These are phyloP conservation scores for Oryza rufipogon DNA, from an alignment of 176 grass and related monocot genomes.

Conservation along the genomic window DNA sequence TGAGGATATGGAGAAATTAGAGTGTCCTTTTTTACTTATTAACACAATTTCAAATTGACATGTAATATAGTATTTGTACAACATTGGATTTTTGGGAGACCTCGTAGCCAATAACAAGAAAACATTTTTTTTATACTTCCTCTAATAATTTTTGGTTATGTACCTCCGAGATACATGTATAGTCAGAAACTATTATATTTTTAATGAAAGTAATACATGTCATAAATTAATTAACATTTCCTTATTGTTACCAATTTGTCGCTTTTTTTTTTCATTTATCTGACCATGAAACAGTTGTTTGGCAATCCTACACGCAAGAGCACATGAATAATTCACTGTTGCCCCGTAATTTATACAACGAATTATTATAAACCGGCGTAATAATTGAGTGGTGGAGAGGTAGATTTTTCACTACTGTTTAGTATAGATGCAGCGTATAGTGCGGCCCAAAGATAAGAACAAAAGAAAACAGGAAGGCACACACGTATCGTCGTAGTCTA, in stretches of 20 bases:
- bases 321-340: slow-evolving; percentile 21
- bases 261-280: neutral
- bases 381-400: neutral
- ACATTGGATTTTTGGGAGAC: neutral
- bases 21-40: neutral
- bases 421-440: neutral
- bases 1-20: slow-evolving; percentile 1
- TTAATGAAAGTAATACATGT: neutral
- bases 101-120: neutral
- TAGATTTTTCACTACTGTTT: neutral
- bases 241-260: neutral
- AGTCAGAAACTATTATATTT: no score
- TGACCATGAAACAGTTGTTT: neutral
- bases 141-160: no score
- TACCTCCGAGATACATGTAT: no score
- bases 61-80: neutral
- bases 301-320: neutral
- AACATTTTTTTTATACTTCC: neutral
- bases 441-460: slow-evolving; percentile 7
- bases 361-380: neutral
- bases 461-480: neutral
- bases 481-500: neutral
- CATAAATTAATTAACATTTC: neutral
- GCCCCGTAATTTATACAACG: slow-evolving; percentile 6
- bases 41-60: neutral